A percentile compares a stretch with the other conserved stretches of the same genome.
phyloP scores from a whole-genome alignment of 495 filamentous ascomycete genomes.

The Cairneyella variabilis region DNA sequence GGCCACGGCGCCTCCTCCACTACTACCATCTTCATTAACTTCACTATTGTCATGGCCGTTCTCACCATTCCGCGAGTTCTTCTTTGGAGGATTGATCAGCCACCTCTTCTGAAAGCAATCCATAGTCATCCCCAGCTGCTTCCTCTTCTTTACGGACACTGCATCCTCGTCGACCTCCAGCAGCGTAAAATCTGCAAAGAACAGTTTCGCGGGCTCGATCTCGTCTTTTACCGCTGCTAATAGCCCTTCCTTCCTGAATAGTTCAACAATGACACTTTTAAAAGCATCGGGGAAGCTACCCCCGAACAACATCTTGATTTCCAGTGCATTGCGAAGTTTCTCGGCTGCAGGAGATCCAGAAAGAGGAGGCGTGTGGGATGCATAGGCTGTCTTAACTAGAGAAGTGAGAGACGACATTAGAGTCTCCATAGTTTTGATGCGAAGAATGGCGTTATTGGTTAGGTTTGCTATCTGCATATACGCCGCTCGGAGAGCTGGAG shows the following conservation, averaged over 20 bases:
- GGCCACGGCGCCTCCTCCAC: slow-evolving; percentile 8
- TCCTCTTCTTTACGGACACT: slow-evolving; percentile 4
- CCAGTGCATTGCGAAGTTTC: slow-evolving; percentile 28
- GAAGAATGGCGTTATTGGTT: slow-evolving; percentile 36
- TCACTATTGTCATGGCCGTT: neutral
- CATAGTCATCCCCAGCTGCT: slow-evolving; percentile 15
- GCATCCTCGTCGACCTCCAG: slow-evolving; percentile 42
- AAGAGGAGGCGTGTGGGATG: slow-evolving; percentile 29
- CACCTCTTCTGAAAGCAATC: slow-evolving; percentile 24
- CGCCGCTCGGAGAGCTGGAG: slow-evolving; percentile 37
- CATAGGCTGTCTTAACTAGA: slow-evolving; percentile 45
- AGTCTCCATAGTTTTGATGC: slow-evolving; percentile 46
- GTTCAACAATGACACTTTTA: slow-evolving; percentile 40
- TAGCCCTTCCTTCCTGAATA: slow-evolving; percentile 36
- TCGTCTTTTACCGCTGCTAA: slow-evolving; percentile 35
- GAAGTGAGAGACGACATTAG: slow-evolving; percentile 38
- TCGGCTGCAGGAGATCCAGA: slow-evolving; percentile 12
- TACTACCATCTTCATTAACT: slow-evolving; percentile 20
- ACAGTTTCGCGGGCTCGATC: slow-evolving; percentile 42
- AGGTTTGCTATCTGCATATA: slow-evolving; percentile 43
- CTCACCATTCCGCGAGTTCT: neutral
- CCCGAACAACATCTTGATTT: slow-evolving; percentile 46
- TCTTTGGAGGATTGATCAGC: slow-evolving; percentile 10
- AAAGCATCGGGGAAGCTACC: slow-evolving; percentile 42
- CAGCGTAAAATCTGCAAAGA: slow-evolving; percentile 45